phyloP scores from a whole-genome alignment of 805 yeast genomes.

The Pichia cabralensis region DNA sequence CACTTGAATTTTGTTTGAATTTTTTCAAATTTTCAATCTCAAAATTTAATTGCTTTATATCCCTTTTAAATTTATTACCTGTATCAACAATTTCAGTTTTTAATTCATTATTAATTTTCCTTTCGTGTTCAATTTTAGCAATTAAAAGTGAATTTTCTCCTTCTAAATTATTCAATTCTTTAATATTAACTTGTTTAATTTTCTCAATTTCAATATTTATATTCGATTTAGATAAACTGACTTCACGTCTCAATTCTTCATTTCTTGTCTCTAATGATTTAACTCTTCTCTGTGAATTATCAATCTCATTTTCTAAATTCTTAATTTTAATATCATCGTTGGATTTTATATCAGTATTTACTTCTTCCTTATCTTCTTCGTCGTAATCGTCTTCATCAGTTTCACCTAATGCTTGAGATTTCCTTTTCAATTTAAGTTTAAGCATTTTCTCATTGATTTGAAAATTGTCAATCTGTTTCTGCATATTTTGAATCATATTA shows the following conservation, averaged over 20 bases:
- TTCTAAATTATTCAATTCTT: conserved; percentile 46
- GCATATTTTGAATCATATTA: conserved; percentile 42
- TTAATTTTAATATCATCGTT: conserved; percentile 5
- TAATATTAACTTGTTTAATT: conserved; percentile 32
- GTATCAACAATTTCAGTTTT: conserved; percentile 21
- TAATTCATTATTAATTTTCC: conserved; percentile 22
- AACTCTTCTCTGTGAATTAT: conserved; percentile 50
- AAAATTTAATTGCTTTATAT: conserved; percentile 34
- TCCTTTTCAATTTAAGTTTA: conserved; percentile 44
- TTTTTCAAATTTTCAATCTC: conserved; percentile 44
- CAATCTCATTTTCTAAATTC: conserved; percentile 17
- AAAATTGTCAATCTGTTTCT: conserved; percentile 51
- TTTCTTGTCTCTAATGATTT: conserved; percentile 69
- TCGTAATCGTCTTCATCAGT: conserved; percentile 20
- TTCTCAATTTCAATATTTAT: conserved; percentile 33
- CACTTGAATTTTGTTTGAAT: conserved; percentile 42
- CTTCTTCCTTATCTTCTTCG: conserved; percentile 16
- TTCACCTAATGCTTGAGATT: conserved; percentile 32
- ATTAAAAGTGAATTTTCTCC: conserved; percentile 57
- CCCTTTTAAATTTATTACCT: conserved; percentile 33
- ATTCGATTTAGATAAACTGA: conserved; percentile 43
- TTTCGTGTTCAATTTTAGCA: conserved; percentile 46
- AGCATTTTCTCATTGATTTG: conserved; percentile 57
- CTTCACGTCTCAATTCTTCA: conserved; percentile 57
- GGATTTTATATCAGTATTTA: no score